Percentiles rank a stretch among this genome's conserved stretches.
These are phyloP conservation scores for Leersia perrieri DNA, from an alignment of 176 grass and related monocot genomes.

Conservation along the genomic window DNA sequence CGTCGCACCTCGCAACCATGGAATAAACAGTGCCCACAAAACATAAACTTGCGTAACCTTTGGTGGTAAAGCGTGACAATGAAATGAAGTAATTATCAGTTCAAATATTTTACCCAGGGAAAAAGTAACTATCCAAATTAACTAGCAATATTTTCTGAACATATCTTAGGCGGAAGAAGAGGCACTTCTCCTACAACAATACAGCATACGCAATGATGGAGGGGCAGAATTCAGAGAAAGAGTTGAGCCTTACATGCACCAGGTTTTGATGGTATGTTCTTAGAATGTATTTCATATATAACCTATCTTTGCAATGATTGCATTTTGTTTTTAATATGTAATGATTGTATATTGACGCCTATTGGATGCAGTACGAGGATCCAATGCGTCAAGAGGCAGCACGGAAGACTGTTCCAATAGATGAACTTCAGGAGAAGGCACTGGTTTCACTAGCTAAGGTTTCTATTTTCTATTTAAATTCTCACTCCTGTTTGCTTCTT, in stretches of 20 bases:
- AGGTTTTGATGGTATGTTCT: slow-evolving; percentile 78
- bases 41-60: slow-evolving; percentile 8
- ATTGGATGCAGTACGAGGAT: slow-evolving; percentile 79
- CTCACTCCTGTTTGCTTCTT: background rate
- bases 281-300: slow-evolving; percentile 28
- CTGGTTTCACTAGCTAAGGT: slow-evolving; percentile 89
- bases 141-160: slow-evolving; percentile 13
- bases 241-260: slow-evolving; percentile 64
- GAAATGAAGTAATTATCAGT: background rate
- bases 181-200: slow-evolving; percentile 72
- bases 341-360: slow-evolving; percentile 12
- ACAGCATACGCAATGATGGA: slow-evolving; percentile 42
- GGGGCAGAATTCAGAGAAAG: slow-evolving; percentile 48
- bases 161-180: slow-evolving; percentile 84
- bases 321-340: slow-evolving; percentile 34
- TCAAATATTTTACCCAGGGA: background rate
- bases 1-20: background rate
- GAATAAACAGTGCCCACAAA: background rate
- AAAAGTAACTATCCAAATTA: background rate
- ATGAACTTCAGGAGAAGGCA: slow-evolving; percentile 84
- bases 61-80: background rate
- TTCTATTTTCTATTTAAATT: slow-evolving; percentile 19
- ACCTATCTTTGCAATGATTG: background rate
- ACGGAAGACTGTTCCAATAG: slow-evolving; percentile 67
- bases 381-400: slow-evolving; percentile 63